Base-by-base conservation (phyloP, 148 eudicot genomes). In the Amaranthus palmeri region DNA sequence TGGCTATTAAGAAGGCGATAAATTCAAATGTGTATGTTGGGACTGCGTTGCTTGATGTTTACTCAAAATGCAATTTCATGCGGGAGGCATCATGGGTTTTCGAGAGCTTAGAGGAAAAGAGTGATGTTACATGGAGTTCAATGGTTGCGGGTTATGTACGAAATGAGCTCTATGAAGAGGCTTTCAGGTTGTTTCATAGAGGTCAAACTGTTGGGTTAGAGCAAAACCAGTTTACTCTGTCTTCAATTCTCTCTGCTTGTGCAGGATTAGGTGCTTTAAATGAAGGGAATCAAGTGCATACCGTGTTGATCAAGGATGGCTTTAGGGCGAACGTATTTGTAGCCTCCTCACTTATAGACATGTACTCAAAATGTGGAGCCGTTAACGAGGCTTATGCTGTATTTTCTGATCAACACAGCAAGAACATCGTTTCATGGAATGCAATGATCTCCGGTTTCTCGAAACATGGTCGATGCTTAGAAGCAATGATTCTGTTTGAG, bases 31-130 rank as follows among this genome's bases (percentile, higher is more conserved):
- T 79, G 57, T 90, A 78, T 79, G 96, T 92, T 74, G 92, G 88
- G n/a, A 88, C 98, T 9, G 93, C 90, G 13, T 81, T 92, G 80
- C 81, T 92, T 72, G 92, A 87, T 83, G 92, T 92, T 45, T 92
- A 90, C 70, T 84, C 92, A 0, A 92, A 90, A 67, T 88, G 92
- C 48, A 76, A 74, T 59, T 77, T 81, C 1, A 61, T 90, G 69
- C 68, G 65, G 57, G 98, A 92, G 72, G 90, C 97, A 3, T 70
- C 70, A 0, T 65, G 74, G 82, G 79, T 91, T 67, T 91, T 88
- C 53, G 85, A 87, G 56, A 67, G 81, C 17, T 77, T 91, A 80
- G 79, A 81, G 43, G 87, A 83, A 60, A 88, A 81, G 79, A 88
- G 71, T 74, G 92, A 72, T 51, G 93, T 88, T 54, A 87, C 90